Base-by-base conservation (phyloP, 257 asterid genomes). In the Scutellaria barbata region DNA sequence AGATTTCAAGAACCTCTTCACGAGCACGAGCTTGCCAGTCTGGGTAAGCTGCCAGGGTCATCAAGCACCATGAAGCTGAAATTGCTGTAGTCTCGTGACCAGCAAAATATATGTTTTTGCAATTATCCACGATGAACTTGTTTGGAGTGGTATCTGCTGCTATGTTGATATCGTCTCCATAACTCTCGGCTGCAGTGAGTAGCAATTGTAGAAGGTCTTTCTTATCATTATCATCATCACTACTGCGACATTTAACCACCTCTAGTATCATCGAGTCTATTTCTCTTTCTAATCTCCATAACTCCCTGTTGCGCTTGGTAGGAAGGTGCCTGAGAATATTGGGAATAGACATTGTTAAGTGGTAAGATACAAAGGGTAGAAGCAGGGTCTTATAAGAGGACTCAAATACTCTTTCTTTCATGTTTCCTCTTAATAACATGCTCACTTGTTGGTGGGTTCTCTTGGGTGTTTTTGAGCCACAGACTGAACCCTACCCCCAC, bases 31-130 rank as follows among this genome's bases (percentile, higher is more conserved):
- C 86, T 80, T 92, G 98, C 96, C 96, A 89, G 1, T 87, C 85
- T 60, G 93, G 95, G 77, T 87, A 66, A 54, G 88, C 83, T 11
- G 88, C 95, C 35, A 89, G 81, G 42, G 77, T 57, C 92, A 92
- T 78, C 83, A 92, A 76, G 63, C 96, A 89, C 96, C 98, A 89
- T n/a, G 96, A 76, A 55, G 89, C 85, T 3, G 96, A 76, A 63
- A 75, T 78, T 45, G 89, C 85, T 12, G 85, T 80, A 43, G 91
- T 92, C 82, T 88, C 90, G 9, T 86, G 82, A 33, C 96, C 96
- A 60, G 96, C 96, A 35, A 92, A 82, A 58, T 87, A 89, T 58
- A 92, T 81, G 63, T 76, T 88, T 85, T 88, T 88, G 83, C 96
- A 92, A 55, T 88, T 89, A 69, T 86, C 96, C 4, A 86, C 79